Percentiles rank a stretch among this genome's conserved stretches.
These are phyloP conservation scores for Populus alba DNA, from an alignment of 345 rosid genomes.

Conservation along the genomic window DNA sequence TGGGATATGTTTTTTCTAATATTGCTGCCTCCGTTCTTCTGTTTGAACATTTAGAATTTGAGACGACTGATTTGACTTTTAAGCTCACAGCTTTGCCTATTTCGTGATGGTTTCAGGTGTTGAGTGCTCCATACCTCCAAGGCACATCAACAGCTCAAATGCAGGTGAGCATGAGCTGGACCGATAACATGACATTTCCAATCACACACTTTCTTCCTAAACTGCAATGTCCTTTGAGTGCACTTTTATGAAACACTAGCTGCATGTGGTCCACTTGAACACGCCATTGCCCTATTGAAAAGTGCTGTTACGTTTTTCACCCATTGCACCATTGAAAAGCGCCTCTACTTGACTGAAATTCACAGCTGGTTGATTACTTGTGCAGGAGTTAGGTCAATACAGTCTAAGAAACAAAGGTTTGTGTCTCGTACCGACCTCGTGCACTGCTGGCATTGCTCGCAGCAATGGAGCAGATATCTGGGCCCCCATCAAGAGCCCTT, in stretches of 20 bases:
- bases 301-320: background rate
- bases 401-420: slow-evolving; percentile 71
- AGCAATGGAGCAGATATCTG: slow-evolving; percentile 97
- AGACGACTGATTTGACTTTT: background rate
- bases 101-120: slow-evolving; percentile 55
- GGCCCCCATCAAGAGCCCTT: slow-evolving; percentile 83
- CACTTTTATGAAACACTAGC: background rate
- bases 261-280: background rate
- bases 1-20: too few relatives aligned
- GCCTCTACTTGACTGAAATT: background rate
- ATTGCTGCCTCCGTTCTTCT: background rate
- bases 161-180: slow-evolving; percentile 47
- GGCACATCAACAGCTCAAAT: slow-evolving; percentile 36
- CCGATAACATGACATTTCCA: background rate
- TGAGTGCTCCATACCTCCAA: slow-evolving; percentile 95
- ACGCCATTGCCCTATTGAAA: background rate
- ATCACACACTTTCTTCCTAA: background rate
- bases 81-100: slow-evolving; percentile 1
- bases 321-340: background rate
- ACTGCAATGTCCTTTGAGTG: background rate
- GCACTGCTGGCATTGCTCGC: slow-evolving; percentile 65
- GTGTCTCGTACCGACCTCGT: slow-evolving; percentile 79
- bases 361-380: background rate
- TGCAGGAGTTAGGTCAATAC: slow-evolving; percentile 55
- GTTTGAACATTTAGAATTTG: background rate